Evolutionary conservation across 2,329 filamentous ascomycete genomes (phyloP).

Genomic region (Paecilomyces sp.): DNA sequence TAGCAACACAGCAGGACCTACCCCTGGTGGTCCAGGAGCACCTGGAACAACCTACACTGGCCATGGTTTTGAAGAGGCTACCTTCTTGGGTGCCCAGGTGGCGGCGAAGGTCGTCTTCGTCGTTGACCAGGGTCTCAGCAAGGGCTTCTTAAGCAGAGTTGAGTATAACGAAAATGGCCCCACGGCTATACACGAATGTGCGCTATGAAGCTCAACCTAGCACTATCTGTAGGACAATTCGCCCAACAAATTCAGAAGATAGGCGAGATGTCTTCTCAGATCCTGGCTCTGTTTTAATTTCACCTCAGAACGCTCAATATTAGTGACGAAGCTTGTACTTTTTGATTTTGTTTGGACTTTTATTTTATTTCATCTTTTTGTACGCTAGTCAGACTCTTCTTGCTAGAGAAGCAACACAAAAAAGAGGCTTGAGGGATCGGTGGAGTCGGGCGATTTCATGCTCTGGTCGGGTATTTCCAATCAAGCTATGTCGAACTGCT

Average conservation of each 20-base stretch:
- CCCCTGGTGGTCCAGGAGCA: conserved; percentile 16
- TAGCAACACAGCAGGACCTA: conserved; percentile 25
- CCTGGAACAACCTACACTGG: conserved; percentile 10
- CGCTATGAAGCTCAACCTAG: conserved; percentile 20
- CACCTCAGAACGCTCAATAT: not conserved
- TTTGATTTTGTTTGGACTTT: not conserved
- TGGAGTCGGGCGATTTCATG: not conserved
- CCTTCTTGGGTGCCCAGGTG: conserved; percentile 82
- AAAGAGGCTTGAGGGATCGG: not conserved
- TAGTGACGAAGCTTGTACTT: not conserved
- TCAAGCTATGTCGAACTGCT: not conserved
- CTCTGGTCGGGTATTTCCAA: not conserved
- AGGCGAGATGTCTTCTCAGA: not conserved
- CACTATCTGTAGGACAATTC: not conserved
- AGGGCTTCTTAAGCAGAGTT: conserved; percentile 61
- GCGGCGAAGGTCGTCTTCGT: conserved; percentile 70
- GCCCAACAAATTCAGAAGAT: not conserved
- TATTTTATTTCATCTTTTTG: conserved; percentile 9
- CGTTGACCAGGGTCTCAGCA: conserved; percentile 57
- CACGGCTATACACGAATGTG: conserved; percentile 54
- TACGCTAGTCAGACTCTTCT: conserved; percentile 15
- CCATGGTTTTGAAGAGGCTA: conserved; percentile 65
- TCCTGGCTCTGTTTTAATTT: not conserved
- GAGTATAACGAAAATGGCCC: conserved; percentile 64
- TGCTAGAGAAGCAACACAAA: conserved; percentile 1